A percentile compares a stretch with the other conserved stretches of the same genome.
These are phyloP conservation scores for Rhizoctonia solani DNA, from an alignment of 1,284 basidiomycete genomes.

Conservation along the genomic window DNA sequence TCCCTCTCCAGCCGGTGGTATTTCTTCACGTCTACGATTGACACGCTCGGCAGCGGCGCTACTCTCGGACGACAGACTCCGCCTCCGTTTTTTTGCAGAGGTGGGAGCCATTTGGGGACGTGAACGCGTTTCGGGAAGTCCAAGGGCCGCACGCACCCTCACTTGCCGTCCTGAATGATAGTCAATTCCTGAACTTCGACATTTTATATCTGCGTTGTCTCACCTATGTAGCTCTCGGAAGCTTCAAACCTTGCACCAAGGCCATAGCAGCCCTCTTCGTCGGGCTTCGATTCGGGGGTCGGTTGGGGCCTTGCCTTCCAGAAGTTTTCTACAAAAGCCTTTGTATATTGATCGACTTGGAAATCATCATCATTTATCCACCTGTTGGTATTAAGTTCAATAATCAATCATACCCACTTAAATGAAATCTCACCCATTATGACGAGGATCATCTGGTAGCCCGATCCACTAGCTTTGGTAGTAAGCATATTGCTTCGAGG, in stretches of 20 bases:
- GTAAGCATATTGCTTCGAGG: background rate
- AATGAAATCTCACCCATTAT: slow-evolving; percentile 5
- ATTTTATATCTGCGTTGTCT: too few relatives aligned
- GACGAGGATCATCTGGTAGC: background rate
- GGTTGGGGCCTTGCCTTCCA: slow-evolving; percentile 7
- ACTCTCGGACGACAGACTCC: background rate
- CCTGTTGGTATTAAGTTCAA: background rate
- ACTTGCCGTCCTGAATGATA: too few relatives aligned
- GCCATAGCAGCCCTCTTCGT: background rate
- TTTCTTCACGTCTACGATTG: slow-evolving; percentile 9
- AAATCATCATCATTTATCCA: slow-evolving; percentile 15
- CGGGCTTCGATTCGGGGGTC: slow-evolving; percentile 9
- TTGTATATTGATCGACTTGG: background rate
- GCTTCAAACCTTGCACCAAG: slow-evolving; percentile 11
- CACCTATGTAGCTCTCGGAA: slow-evolving; percentile 5
- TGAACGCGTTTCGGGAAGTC: background rate
- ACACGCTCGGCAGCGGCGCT: background rate
- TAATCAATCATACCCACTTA: background rate
- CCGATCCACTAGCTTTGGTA: slow-evolving; percentile 9
- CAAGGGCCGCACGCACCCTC: background rate
- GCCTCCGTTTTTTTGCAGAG: slow-evolving; percentile 4
- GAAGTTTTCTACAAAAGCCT: slow-evolving; percentile 2
- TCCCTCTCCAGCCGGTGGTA: background rate
- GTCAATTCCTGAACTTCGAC: too few relatives aligned
- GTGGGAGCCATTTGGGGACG: background rate